A percentile compares a stretch with the other conserved stretches of the same genome.
phyloP scores from a whole-genome alignment of 148 eudicot species.

The Simmondsia chinensis region DNA sequence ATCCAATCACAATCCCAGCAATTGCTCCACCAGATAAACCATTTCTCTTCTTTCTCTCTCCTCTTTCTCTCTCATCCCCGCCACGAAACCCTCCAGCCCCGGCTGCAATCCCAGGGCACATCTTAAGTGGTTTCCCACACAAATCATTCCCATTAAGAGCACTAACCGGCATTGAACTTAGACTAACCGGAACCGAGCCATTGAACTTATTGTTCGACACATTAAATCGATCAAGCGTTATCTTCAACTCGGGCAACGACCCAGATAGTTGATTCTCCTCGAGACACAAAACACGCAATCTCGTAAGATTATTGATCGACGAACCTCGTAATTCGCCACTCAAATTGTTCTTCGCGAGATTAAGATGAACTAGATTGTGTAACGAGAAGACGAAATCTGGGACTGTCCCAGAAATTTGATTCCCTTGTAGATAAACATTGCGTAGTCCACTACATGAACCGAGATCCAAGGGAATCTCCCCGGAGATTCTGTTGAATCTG shows the following conservation, averaged over 20 bases:
- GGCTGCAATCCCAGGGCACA: conserved; percentile 32
- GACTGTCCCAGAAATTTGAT: conserved; percentile 33
- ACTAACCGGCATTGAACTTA: conserved; percentile 25
- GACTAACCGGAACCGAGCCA: conserved; percentile 58
- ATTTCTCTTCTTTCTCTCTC: conserved; percentile 15
- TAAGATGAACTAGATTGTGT: conserved; percentile 33
- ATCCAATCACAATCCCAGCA: conserved; percentile 70
- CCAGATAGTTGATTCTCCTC: conserved; percentile 54
- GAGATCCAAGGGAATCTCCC: conserved; percentile 40
- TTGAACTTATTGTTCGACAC: conserved; percentile 49
- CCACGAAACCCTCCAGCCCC: conserved; percentile 6
- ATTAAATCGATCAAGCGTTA: conserved; percentile 51
- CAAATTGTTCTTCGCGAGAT: conserved; percentile 47
- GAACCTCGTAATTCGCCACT: conserved; percentile 33
- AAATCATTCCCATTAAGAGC: conserved; percentile 46
- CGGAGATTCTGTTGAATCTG: conserved; percentile 41
- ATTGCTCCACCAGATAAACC: conserved; percentile 62
- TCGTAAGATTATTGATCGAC: conserved; percentile 27
- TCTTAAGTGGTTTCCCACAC: conserved; percentile 55
- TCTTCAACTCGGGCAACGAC: conserved; percentile 46
- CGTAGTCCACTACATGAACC: conserved; percentile 23
- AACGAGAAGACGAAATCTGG: conserved; percentile 22
- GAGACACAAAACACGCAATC: conserved; percentile 46
- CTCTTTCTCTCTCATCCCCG: not conserved
- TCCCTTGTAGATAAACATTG: conserved; percentile 44